A percentile compares a stretch with the other conserved stretches of the same genome.
phyloP scores from a whole-genome alignment of 306 rosid genomes.

The Hippophae gyantsensis region DNA sequence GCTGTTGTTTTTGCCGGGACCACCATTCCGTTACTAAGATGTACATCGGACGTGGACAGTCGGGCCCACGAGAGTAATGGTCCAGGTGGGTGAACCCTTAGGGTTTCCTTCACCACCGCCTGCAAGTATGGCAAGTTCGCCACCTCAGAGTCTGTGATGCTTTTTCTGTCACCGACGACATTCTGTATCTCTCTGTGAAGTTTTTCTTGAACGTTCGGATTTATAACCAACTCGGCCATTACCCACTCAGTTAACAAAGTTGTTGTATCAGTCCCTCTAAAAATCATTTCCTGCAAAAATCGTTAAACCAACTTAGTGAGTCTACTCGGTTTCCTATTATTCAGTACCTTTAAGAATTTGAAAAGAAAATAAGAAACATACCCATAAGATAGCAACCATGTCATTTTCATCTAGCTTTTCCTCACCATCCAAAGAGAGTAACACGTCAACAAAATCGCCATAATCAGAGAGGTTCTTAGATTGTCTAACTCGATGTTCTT shows the following conservation, averaged over 20 bases:
- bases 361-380: background rate
- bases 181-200: slow-evolving; percentile 23
- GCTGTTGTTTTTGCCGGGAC: slow-evolving; percentile 45
- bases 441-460: slow-evolving; percentile 44
- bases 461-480: slow-evolving; percentile 12
- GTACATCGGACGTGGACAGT: slow-evolving; percentile 41
- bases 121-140: slow-evolving; percentile 34
- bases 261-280: slow-evolving; percentile 47
- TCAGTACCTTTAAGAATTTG: background rate
- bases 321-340: background rate
- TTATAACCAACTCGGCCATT: slow-evolving; percentile 41
- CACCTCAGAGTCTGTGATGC: slow-evolving; percentile 34
- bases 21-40: slow-evolving; percentile 49
- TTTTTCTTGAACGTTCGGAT: slow-evolving; percentile 24
- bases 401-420: slow-evolving; percentile 41
- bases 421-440: slow-evolving; percentile 36
- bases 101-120: slow-evolving; percentile 47
- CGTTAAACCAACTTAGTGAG: background rate
- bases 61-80: slow-evolving; percentile 63
- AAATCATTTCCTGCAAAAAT: slow-evolving; percentile 44
- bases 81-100: slow-evolving; percentile 50
- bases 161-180: slow-evolving; percentile 8
- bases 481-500: slow-evolving; percentile 25
- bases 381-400: slow-evolving; percentile 55
- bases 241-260: slow-evolving; percentile 51